A percentile compares a stretch with the other conserved stretches of the same genome.
These are phyloP conservation scores for Anethum foeniculum DNA, from an alignment of 140 eudicot species.

Conservation along the genomic window DNA sequence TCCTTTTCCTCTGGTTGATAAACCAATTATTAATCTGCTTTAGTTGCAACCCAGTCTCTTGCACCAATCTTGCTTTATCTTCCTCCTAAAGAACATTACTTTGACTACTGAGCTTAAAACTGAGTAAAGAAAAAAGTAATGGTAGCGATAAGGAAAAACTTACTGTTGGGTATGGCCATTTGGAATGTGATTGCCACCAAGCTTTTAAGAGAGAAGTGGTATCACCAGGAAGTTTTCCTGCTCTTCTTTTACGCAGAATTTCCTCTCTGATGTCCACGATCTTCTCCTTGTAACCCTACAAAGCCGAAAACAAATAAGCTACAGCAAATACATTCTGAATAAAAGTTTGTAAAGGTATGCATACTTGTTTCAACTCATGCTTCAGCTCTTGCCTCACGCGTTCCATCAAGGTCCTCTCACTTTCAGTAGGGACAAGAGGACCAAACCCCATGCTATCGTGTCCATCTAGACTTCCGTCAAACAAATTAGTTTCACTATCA, in stretches of 20 bases:
- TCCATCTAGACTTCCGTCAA: slow-evolving; percentile 80
- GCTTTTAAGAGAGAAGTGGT: slow-evolving; percentile 90
- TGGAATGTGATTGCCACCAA: slow-evolving; percentile 99
- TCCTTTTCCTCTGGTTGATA: slow-evolving; percentile 91
- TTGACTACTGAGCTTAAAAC: not conserved
- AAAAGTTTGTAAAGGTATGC: not conserved
- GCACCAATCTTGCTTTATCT: slow-evolving; percentile 93
- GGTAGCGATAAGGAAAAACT: slow-evolving; percentile 8
- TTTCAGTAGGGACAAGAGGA: slow-evolving; percentile 83
- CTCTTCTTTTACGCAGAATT: slow-evolving; percentile 89
- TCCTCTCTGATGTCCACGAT: slow-evolving; percentile 98
- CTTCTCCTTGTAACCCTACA: slow-evolving; percentile 89
- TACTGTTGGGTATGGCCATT: slow-evolving; percentile 99
- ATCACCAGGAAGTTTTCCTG: slow-evolving; percentile 95
- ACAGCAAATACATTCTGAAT: not conserved
- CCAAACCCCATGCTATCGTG: slow-evolving; percentile 92
- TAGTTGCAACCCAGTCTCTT: slow-evolving; percentile 91
- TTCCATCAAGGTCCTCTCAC: slow-evolving; percentile 89
- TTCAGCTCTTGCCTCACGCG: slow-evolving; percentile 96
- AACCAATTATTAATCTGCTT: slow-evolving; percentile 97
- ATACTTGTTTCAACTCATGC: slow-evolving; percentile 89
- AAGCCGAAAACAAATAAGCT: slow-evolving; percentile 13
- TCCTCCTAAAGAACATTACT: slow-evolving; percentile 54
- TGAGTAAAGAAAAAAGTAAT: not conserved
- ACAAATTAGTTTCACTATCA: slow-evolving; percentile 72